phyloP scores from a whole-genome alignment of 2,329 filamentous ascomycete genomes.

The Aspergillus puulaauensis region DNA sequence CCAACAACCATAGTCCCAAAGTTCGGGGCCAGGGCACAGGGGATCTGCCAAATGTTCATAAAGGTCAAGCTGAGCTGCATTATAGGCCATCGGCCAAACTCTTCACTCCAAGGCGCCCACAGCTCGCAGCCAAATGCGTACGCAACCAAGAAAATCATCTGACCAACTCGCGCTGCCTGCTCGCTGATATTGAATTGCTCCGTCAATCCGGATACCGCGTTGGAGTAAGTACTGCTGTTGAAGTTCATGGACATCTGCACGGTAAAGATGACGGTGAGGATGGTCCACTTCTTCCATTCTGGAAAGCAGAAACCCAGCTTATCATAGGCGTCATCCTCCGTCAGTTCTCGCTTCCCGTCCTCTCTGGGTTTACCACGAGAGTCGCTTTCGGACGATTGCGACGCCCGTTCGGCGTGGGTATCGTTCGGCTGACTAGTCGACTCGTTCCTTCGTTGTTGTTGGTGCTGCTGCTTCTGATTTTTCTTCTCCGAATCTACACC shows the following conservation, averaged over 20 bases:
- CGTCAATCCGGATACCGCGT: slow-evolving; percentile 64
- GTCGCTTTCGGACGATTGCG: slow-evolving; percentile 16
- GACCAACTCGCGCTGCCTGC: slow-evolving; percentile 69
- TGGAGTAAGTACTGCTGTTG: slow-evolving; percentile 72
- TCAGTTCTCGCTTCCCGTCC: slow-evolving; percentile 41
- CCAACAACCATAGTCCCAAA: slow-evolving; percentile 68
- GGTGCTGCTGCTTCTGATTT: neutral
- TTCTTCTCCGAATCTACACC: slow-evolving; percentile 1
- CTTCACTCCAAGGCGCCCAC: slow-evolving; percentile 85
- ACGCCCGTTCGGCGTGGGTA: slow-evolving; percentile 17
- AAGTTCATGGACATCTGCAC: slow-evolving; percentile 79
- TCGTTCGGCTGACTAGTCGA: slow-evolving; percentile 8
- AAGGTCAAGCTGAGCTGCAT: slow-evolving; percentile 71
- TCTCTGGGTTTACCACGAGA: slow-evolving; percentile 9
- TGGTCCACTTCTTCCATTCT: slow-evolving; percentile 65
- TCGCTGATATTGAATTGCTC: slow-evolving; percentile 66
- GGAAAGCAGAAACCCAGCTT: slow-evolving; percentile 63
- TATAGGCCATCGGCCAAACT: slow-evolving; percentile 75
- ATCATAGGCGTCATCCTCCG: slow-evolving; percentile 59
- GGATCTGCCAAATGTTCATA: slow-evolving; percentile 76
- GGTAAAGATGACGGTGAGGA: slow-evolving; percentile 68
- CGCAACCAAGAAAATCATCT: slow-evolving; percentile 72
- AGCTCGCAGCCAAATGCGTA: slow-evolving; percentile 86
- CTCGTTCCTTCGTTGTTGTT: neutral
- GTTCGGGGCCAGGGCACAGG: slow-evolving; percentile 70